Evolutionary conservation across 208 protist species (phyloP), one percentile per base, ranked within the genome.

Genomic region (Trichomonas vaginalis): DNA sequence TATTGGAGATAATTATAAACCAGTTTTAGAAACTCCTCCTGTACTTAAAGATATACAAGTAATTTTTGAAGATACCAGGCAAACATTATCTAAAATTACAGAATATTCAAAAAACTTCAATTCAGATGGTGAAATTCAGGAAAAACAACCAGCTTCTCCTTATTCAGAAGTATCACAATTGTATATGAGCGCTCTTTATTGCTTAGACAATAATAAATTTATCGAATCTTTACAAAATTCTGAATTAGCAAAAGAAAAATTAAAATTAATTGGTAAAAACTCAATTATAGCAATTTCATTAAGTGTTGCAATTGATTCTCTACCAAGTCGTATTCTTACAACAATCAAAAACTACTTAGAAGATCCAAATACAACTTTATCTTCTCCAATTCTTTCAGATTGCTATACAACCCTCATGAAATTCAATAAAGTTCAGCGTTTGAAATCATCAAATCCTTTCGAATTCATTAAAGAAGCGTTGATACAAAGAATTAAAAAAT

Each of bases 1-100:
- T 90, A 90, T 90, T 48, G 82, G 82, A 23, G 82, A 90, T 90
- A 90, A 90, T 90, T 90, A 90, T n/a, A 17, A 37, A 27, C 82
- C 82, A n/a, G 8, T 90, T n/a, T 37, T 90, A 9, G 23, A 90
- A n/a, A 90, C 82, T 6, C 82, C 82, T 10, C 82, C 82, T 21
- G 82, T 90, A n/a, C 23, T 90, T 0, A 90, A 90, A 48, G 40
- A 90, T 9, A 90, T 90, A 48, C 82, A 90, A 90, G 21, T 1
- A n/a, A 90, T 90, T 48, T 90, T 90, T n/a, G 82, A 90, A 23
- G 32, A 12, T 15, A 48, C 15, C n/a, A 6, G 48, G 32, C 6
- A 90, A 12, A 35, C 42, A 35, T n/a, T 90, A 48, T 45, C 35
- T 10, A 17, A 90, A n/a, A 48, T 90, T 1, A 10, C 35, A 23